These are phyloP conservation scores for Amaranthus palmeri DNA, from an alignment of 148 eudicot species.

Conservation along the genomic window DNA sequence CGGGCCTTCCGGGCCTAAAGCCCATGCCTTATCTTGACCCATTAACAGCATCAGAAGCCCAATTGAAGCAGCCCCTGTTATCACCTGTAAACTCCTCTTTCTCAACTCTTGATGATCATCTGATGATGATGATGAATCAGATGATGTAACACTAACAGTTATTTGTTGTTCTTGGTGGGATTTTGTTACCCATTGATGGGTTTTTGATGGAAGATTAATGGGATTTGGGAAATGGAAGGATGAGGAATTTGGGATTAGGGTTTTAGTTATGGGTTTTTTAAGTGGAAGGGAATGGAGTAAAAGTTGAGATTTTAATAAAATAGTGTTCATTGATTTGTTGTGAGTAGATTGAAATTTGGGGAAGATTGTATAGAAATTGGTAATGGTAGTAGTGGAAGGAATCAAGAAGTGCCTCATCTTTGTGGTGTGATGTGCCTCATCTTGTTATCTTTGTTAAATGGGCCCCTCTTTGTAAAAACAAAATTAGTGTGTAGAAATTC, in stretches of 20 bases:
- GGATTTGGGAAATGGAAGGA: neutral
- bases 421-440: no score
- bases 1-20: slow-evolving; percentile 89
- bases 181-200: neutral
- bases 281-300: neutral
- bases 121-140: neutral
- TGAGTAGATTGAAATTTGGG: neutral
- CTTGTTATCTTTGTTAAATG: no score
- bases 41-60: slow-evolving; percentile 41
- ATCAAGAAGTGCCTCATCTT: neutral
- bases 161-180: neutral
- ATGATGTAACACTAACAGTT: neutral
- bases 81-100: slow-evolving; percentile 13
- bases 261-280: neutral
- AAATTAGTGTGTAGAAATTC: no score
- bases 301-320: slow-evolving; percentile 2
- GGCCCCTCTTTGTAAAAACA: no score
- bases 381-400: neutral
- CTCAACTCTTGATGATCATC: neutral
- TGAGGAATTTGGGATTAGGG: neutral
- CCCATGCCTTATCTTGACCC: slow-evolving; percentile 51
- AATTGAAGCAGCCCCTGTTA: slow-evolving; percentile 46
- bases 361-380: neutral
- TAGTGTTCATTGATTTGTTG: slow-evolving; percentile 2
- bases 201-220: neutral